Percentiles rank a stretch among this genome's conserved stretches.
Evolutionary conservation across 768 basidiomycete species (phyloP).

Genomic region (Tylopilus subfusipes): DNA sequence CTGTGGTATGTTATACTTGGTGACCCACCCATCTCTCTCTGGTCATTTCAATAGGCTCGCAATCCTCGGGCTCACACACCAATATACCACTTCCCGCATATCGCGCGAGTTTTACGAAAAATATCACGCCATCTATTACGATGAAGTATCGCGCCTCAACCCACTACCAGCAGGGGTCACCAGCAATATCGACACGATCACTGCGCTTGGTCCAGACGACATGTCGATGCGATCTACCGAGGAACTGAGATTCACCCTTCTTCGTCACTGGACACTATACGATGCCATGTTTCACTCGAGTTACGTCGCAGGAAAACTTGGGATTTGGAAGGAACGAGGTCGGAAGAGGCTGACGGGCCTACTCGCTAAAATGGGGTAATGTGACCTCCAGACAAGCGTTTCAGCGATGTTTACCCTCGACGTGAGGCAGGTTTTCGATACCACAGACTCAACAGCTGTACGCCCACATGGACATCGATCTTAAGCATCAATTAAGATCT

Average conservation of each 20-base stretch:
- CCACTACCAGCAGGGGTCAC: conserved; percentile 44
- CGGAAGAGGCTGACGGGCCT: conserved; percentile 85
- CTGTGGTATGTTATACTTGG: conserved; percentile 61
- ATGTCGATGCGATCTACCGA: conserved; percentile 75
- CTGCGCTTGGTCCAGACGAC: conserved; percentile 77
- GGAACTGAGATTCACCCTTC: conserved; percentile 91
- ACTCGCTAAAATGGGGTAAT: conserved; percentile 97
- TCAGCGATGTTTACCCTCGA: neutral
- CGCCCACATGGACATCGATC: conserved; percentile 93
- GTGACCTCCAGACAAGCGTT: neutral
- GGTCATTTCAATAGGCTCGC: conserved; percentile 61
- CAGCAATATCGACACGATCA: conserved; percentile 40
- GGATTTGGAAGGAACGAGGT: conserved; percentile 95
- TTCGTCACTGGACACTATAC: conserved; percentile 97
- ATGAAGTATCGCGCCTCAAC: conserved; percentile 93
- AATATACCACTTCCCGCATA: conserved; percentile 86
- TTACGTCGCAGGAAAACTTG: conserved; percentile 91
- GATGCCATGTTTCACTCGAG: conserved; percentile 98
- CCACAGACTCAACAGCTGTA: conserved; percentile 92
- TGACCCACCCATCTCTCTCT: neutral
- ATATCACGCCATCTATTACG: conserved; percentile 74
- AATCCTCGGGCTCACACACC: conserved; percentile 89
- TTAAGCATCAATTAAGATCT: conserved; percentile 74
- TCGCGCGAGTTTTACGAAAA: conserved; percentile 82
- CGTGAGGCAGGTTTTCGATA: conserved; percentile 76